These are phyloP conservation scores for Petunia axillaris DNA, from an alignment of 257 asterid genomes.

Conservation along the genomic window DNA sequence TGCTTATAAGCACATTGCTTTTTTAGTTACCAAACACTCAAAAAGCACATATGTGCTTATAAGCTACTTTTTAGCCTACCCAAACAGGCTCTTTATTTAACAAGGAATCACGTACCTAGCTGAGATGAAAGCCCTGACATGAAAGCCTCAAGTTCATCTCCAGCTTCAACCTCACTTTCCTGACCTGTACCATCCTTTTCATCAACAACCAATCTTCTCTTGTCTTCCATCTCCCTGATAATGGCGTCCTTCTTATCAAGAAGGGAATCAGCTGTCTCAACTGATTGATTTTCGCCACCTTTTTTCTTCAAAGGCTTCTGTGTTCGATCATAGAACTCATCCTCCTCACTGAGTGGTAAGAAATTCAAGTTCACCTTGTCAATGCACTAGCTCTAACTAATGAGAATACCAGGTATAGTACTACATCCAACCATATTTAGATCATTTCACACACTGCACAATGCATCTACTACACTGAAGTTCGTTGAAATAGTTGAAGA, in stretches of 20 bases:
- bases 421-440: not conserved
- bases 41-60: too few species aligned
- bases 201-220: slow-evolving; percentile 54
- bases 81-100: too few species aligned
- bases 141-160: slow-evolving; percentile 95
- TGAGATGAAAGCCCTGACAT: slow-evolving; percentile 94
- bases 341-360: slow-evolving; percentile 70
- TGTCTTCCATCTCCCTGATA: slow-evolving; percentile 63
- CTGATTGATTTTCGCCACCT: slow-evolving; percentile 67
- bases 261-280: slow-evolving; percentile 96
- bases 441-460: not conserved
- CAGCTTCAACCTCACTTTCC: slow-evolving; percentile 44
- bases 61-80: too few species aligned
- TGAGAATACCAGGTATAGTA: not conserved
- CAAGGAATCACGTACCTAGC: slow-evolving; percentile 57
- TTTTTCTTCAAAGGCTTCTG: slow-evolving; percentile 63
- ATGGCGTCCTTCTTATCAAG: slow-evolving; percentile 87
- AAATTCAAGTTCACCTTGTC: slow-evolving; percentile 24
- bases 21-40: too few species aligned
- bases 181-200: slow-evolving; percentile 36
- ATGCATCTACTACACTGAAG: not conserved
- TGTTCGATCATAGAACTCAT: slow-evolving; percentile 91
- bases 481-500: slow-evolving; percentile 7
- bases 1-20: too few species aligned
- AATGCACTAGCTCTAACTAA: slow-evolving; percentile 14